Percentiles rank a stretch among this genome's conserved stretches.
Conservation (phyloP, 2,329 filamentous ascomycete genomes). For the Boeremia lycopersici region DNA sequence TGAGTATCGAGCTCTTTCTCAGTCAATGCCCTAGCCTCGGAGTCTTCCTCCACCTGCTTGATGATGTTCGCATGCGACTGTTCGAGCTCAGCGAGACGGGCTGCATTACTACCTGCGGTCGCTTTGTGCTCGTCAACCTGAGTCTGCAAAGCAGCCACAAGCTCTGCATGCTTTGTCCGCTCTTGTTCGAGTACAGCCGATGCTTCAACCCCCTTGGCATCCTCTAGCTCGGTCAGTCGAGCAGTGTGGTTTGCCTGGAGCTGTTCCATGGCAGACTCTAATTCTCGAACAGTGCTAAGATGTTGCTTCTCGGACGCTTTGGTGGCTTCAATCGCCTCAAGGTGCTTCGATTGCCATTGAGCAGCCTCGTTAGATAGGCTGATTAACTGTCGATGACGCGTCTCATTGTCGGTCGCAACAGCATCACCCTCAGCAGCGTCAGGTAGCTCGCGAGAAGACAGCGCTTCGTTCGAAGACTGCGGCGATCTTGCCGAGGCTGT, state of each 20-base stretch:
- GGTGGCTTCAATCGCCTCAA: conserved; percentile 71
- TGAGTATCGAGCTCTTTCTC: conserved; percentile 59
- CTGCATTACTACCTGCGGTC: conserved; percentile 70
- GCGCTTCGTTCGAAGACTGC: conserved; percentile 23
- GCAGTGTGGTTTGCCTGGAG: conserved; percentile 44
- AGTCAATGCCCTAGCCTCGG: conserved; percentile 63
- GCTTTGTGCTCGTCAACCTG: conserved; percentile 84
- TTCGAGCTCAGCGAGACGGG: conserved; percentile 76
- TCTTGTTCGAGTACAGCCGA: conserved; percentile 49
- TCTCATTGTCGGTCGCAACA: conserved; percentile 30
- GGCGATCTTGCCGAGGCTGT: conserved; percentile 57
- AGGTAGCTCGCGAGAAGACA: conserved; percentile 23
- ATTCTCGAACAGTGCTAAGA: conserved; percentile 71
- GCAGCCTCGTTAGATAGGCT: conserved; percentile 74
- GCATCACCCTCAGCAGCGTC: conserved; percentile 15
- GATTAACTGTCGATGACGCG: conserved; percentile 64
- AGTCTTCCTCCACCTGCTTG: conserved; percentile 70
- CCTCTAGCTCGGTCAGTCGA: conserved; percentile 39
- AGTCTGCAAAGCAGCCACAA: conserved; percentile 65
- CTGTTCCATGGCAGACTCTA: conserved; percentile 66
- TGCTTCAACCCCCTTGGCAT: conserved; percentile 34
- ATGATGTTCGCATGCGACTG: conserved; percentile 70
- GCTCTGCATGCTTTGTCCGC: conserved; percentile 55
- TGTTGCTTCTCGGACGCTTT: conserved; percentile 75
- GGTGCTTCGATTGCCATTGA: conserved; percentile 78